These are phyloP conservation scores for Phyllosticta capitalensis DNA, from an alignment of 2,329 filamentous ascomycete genomes.

Conservation along the genomic window DNA sequence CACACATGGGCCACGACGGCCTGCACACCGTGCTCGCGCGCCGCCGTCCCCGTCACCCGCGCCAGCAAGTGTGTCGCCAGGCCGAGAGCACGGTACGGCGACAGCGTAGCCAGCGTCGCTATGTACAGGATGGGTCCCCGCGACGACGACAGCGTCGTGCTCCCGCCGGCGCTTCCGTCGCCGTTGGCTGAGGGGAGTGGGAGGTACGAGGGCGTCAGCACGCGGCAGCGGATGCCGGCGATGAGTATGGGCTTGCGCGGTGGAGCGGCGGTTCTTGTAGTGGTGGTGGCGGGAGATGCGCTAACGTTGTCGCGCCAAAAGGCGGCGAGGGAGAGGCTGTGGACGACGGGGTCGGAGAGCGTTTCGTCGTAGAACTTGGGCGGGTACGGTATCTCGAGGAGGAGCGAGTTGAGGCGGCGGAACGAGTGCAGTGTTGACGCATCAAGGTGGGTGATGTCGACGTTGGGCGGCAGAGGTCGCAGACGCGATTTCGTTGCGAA, in stretches of 20 bases:
- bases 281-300: neutral
- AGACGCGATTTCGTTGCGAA: slow-evolving; percentile 12
- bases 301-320: slow-evolving; percentile 40
- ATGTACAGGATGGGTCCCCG: slow-evolving; percentile 44
- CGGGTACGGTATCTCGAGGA: slow-evolving; percentile 53
- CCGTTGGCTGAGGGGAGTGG: neutral
- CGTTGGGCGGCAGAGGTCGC: slow-evolving; percentile 36
- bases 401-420: slow-evolving; percentile 47
- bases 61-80: slow-evolving; percentile 47
- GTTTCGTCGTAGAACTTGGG: slow-evolving; percentile 52
- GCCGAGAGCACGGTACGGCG: slow-evolving; percentile 49
- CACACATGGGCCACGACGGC: slow-evolving; percentile 55
- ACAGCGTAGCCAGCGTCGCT: slow-evolving; percentile 49
- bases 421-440: slow-evolving; percentile 45
- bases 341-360: slow-evolving; percentile 43
- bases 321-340: slow-evolving; percentile 49
- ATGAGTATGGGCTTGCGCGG: slow-evolving; percentile 27
- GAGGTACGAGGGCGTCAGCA: slow-evolving; percentile 23
- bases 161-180: neutral
- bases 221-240: slow-evolving; percentile 39
- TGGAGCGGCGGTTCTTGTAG: neutral
- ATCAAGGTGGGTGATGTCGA: slow-evolving; percentile 45
- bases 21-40: slow-evolving; percentile 41
- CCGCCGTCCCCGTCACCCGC: slow-evolving; percentile 35
- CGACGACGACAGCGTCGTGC: neutral